Evolutionary conservation across 2,329 filamentous ascomycete species (phyloP).

Genomic region (Coniochaeta prunicola): DNA sequence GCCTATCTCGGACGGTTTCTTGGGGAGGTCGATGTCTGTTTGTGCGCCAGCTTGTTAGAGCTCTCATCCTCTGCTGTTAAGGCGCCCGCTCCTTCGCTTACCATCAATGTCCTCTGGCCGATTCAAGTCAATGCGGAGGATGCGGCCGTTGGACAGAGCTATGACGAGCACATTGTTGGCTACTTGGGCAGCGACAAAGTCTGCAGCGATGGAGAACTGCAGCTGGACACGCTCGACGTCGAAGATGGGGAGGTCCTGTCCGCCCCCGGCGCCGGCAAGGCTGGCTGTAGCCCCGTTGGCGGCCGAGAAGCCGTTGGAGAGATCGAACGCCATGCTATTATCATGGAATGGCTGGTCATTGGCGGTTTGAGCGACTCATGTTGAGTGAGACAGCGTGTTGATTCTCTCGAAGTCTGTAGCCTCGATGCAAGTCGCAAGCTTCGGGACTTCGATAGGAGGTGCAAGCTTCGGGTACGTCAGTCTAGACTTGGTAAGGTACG

Average conservation of each 20-base stretch:
- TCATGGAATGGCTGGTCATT: neutral
- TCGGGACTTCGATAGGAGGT: neutral
- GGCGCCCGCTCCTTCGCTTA: slow-evolving; percentile 25
- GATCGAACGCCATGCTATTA: slow-evolving; percentile 62
- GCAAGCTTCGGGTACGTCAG: neutral
- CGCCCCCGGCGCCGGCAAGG: slow-evolving; percentile 27
- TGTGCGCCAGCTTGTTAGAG: neutral
- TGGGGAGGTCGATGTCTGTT: slow-evolving; percentile 90
- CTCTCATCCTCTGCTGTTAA: neutral
- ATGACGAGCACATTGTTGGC: slow-evolving; percentile 95
- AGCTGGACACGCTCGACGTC: slow-evolving; percentile 88
- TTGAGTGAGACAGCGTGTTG: neutral
- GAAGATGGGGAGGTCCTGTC: slow-evolving; percentile 73
- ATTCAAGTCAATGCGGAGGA: slow-evolving; percentile 89
- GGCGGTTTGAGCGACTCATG: neutral
- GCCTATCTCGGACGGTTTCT: slow-evolving; percentile 83
- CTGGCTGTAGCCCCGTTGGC: slow-evolving; percentile 53
- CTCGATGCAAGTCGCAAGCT: neutral
- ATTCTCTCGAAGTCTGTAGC: too few species aligned
- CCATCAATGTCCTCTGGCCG: slow-evolving; percentile 92
- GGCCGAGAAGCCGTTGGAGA: slow-evolving; percentile 64
- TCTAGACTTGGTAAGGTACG: neutral
- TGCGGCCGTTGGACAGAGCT: slow-evolving; percentile 84
- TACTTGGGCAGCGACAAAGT: slow-evolving; percentile 94
- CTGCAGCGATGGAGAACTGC: slow-evolving; percentile 87